These are phyloP conservation scores for Pseudogymnoascus sp. DNA, from an alignment of 2,329 filamentous ascomycete genomes.

Conservation along the genomic window DNA sequence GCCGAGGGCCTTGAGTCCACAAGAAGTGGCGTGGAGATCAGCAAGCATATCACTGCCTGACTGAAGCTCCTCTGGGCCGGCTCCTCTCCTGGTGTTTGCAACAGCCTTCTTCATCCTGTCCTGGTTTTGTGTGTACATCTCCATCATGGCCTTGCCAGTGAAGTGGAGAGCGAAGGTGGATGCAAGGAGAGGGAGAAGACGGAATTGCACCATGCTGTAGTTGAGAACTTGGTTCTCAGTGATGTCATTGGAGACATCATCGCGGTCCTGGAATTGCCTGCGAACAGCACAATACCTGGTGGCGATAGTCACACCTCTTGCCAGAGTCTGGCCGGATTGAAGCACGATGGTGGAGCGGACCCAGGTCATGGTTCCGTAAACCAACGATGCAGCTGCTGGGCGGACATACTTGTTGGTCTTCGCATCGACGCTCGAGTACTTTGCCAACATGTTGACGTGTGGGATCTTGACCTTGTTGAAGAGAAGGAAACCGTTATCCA, in stretches of 20 bases:
- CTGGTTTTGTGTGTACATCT: constrained; percentile 65
- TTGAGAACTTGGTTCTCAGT: constrained; percentile 70
- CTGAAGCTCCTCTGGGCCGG: constrained; percentile 61
- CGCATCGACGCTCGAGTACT: constrained; percentile 63
- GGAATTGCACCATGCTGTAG: constrained; percentile 74
- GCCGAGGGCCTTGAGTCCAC: constrained; percentile 65
- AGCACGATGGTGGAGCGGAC: constrained; percentile 68
- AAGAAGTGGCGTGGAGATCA: constrained; percentile 69
- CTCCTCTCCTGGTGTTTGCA: constrained; percentile 41
- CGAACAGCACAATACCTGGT: constrained; percentile 66
- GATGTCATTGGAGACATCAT: constrained; percentile 48
- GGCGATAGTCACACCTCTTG: constrained; percentile 70
- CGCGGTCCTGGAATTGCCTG: constrained; percentile 71
- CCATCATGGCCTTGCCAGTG: constrained; percentile 70
- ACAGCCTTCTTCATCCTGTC: constrained; percentile 49
- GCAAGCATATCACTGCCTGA: constrained; percentile 62
- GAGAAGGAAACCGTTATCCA: constrained; percentile 75
- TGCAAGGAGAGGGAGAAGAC: constrained; percentile 64
- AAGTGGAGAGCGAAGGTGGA: constrained; percentile 74
- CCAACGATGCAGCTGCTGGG: constrained; percentile 57
- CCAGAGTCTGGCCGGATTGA: constrained; percentile 63
- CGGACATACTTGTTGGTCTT: constrained; percentile 60
- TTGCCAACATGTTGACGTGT: constrained; percentile 64
- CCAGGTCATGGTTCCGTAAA: constrained; percentile 72
- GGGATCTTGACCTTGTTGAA: constrained; percentile 72